Evolutionary conservation across 371 early-diverging fungal species (phyloP).

Genomic region (Mucor mucedo): DNA sequence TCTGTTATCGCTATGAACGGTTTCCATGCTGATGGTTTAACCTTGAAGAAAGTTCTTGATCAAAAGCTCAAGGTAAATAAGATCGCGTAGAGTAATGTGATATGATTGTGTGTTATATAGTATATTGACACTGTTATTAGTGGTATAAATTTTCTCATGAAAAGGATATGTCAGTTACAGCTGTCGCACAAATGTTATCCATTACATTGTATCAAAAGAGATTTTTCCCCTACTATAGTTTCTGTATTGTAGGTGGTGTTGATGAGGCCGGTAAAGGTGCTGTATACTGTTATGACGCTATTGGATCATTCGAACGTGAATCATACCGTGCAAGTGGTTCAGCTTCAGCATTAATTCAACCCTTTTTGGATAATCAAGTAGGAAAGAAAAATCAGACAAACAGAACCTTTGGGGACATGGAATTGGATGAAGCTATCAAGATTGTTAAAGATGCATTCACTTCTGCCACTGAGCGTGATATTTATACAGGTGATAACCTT

Average conservation of each 20-base stretch:
- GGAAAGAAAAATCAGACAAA: conserved; percentile 69
- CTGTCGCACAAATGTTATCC: conserved; percentile 95
- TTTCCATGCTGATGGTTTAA: conserved; percentile 94
- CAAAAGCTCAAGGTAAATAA: conserved; percentile 85
- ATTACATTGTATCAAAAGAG: conserved; percentile 94
- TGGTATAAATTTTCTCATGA: conserved; percentile 93
- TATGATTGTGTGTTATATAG: too few species aligned
- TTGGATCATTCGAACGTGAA: conserved; percentile 93
- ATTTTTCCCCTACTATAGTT: conserved; percentile 99
- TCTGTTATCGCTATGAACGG: conserved; percentile 91
- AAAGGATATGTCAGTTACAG: conserved; percentile 85
- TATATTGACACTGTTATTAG: conserved; percentile 40
- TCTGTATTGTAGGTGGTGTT: conserved; percentile 91
- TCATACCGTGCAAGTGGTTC: conserved; percentile 89
- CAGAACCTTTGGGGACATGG: conserved; percentile 38
- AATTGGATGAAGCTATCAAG: conserved; percentile 74
- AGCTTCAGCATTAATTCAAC: conserved; percentile 93
- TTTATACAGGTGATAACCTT: conserved; percentile 98
- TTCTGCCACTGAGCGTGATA: conserved; percentile 98
- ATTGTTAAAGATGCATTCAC: conserved; percentile 98
- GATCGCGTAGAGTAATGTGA: too few species aligned
- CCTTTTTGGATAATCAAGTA: conserved; percentile 98
- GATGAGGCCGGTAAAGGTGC: conserved; percentile 91
- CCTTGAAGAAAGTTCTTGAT: conserved; percentile 83
- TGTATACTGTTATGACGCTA: conserved; percentile 95